These are phyloP conservation scores for Colletotrichum horii DNA, from an alignment of 2,329 filamentous ascomycete genomes.

Conservation along the genomic window DNA sequence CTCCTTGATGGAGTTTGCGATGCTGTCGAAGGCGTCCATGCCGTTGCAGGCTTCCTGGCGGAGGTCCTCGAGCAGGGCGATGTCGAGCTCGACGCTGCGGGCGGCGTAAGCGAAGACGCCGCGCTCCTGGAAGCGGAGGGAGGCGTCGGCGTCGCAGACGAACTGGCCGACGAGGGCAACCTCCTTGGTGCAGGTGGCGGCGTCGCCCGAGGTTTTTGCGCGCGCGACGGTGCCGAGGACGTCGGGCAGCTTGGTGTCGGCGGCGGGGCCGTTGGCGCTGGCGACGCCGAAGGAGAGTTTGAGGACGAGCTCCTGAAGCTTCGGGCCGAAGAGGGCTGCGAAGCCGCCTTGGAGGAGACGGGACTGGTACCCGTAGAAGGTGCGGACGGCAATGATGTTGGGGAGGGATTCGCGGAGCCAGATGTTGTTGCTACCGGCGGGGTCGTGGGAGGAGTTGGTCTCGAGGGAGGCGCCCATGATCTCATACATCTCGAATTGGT, in stretches of 20 bases:
- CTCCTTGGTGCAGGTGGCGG: slow-evolving; percentile 50
- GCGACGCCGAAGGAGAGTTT: slow-evolving; percentile 56
- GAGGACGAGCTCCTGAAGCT: slow-evolving; percentile 58
- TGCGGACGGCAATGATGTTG: slow-evolving; percentile 54
- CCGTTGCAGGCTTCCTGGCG: slow-evolving; percentile 56
- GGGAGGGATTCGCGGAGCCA: slow-evolving; percentile 52
- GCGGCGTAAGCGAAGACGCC: slow-evolving; percentile 56
- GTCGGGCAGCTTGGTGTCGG: slow-evolving; percentile 47
- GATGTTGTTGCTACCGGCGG: slow-evolving; percentile 33
- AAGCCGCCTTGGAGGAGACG: slow-evolving; percentile 56
- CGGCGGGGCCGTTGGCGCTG: slow-evolving; percentile 38
- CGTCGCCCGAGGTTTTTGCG: slow-evolving; percentile 49
- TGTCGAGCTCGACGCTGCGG: slow-evolving; percentile 54
- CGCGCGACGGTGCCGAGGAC: slow-evolving; percentile 46
- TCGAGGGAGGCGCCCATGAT: slow-evolving; percentile 45
- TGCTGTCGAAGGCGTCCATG: slow-evolving; percentile 58
- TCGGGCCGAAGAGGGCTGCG: slow-evolving; percentile 53
- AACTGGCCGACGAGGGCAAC: slow-evolving; percentile 56
- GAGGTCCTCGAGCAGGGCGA: slow-evolving; percentile 57
- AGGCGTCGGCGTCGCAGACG: slow-evolving; percentile 48
- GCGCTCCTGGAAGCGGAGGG: slow-evolving; percentile 52
- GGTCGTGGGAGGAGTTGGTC: slow-evolving; percentile 2
- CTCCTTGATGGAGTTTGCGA: slow-evolving; percentile 34
- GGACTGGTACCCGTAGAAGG: slow-evolving; percentile 58
- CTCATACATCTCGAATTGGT: slow-evolving; percentile 59